Evolutionary conservation across 1,284 basidiomycete genomes (phyloP), one percentile per base, ranked within the genome.

Genomic region (Ustilago lituana): DNA sequence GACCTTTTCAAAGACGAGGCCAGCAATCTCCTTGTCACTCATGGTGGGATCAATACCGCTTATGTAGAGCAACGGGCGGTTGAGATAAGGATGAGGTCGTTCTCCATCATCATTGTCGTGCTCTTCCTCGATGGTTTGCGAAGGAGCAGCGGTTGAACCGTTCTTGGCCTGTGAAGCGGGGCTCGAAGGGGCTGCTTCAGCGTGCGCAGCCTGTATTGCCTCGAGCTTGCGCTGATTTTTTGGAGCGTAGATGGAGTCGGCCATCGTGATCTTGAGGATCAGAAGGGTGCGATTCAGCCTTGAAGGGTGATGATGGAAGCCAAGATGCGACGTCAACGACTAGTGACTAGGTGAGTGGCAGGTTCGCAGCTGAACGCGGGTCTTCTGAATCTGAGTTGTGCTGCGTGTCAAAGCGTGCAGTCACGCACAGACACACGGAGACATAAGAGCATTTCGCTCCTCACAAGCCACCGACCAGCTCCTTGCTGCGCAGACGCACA

Each of bases 171-270:
- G 41, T 20, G 41, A 9, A 22, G 44, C 11, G 29, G 44, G 24
- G 29, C 38, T 39, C n/a, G 37, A 32, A n/a, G 40, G 35, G 22
- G 35, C 14, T 7, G 52, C 2, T n/a, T 46, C 38, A 17, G 44
- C 41, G 24, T 58, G 33, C 4, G 56, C 57, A 24, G 61, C 53
- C 38, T 51, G 61, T 7, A 50, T 41, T 12, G 59, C 69, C 19
- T 68, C 31, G 48, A 68, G 61, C 61, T 59, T 62, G 36, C 51
- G 43, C 45, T 70, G 54, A 35, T 73, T 73, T 35, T 73, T 62
- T 0, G 72, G 72, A 2, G 72, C 72, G 45, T 74, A 74, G 54
- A 74, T 74, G n/a, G 68, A 71, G 45, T 74, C 72, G 36, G 72
- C 45, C 72, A 74, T 74, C 38, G 17, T 56, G 48, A 50, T 20